Base-by-base conservation (phyloP, 805 yeast species). In the Diddensiella santjacobensis region DNA sequence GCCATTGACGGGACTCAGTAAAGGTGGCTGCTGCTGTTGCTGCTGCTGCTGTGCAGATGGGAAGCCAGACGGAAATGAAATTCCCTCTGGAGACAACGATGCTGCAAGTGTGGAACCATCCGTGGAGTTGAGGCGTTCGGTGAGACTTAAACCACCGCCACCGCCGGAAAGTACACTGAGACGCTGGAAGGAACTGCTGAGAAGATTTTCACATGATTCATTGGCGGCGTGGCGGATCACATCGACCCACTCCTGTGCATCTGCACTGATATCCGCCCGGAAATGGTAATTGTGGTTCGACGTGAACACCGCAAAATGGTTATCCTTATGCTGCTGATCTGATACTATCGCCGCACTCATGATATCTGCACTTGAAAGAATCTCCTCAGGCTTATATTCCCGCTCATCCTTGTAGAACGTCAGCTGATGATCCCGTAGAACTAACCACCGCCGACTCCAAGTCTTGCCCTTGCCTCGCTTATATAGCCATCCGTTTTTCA, bases 381-480 rank as follows among this genome's bases (percentile, higher is more conserved):
- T 57, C 13, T 55, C 54, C 42, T 57, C 54, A 3, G 63, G 65
- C 52, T 66, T 60, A 51, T 66, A 66, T 44, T 66, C 70, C 35
- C 61, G 47, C 42, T 65, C 68, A 42, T 66, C 68, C 47, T 66
- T 66, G 52, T 66, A 66, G 45, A 54, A 62, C 2, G 66, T 50
- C 20, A 66, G 55, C 46, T 58, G 66, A 29, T 54, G 48, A 3
- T 57, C 59, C n/a, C 70, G 51, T 10, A 66, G 54, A 4, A 66
- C 70, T 29, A 63, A 64, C 70, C 70, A 66, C n/a, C 64, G 58
- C 15, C 62, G 51, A 37, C 49, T 56, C 70, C 69, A 66, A 18
- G 52, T 52, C 52, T 54, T 40, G 22, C 53, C 42, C 40, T 56
- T 56, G 22, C 58, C 51, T 10, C 63, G 56, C 47, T 60, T 58